phyloP scores from a whole-genome alignment of 2,329 filamentous ascomycete species.

The Didymellaceae sp. region DNA sequence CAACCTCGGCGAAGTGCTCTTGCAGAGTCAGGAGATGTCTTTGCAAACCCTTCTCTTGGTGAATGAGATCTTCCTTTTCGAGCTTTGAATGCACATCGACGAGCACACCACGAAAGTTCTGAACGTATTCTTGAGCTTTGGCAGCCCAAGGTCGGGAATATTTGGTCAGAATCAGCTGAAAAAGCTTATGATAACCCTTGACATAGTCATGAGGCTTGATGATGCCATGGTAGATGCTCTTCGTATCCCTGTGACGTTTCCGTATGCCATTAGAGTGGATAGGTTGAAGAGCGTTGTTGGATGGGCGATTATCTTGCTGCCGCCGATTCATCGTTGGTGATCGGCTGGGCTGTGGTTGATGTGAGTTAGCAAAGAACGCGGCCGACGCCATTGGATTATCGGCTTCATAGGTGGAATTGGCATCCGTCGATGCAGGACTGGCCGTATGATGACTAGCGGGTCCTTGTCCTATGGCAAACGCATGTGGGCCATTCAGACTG shows the following conservation, averaged over 20 bases:
- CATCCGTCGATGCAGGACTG: conserved; percentile 58
- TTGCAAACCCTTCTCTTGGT: conserved; percentile 98
- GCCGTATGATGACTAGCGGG: conserved; percentile 63
- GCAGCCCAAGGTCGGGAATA: conserved; percentile 79
- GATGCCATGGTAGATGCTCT: conserved; percentile 85
- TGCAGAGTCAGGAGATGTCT: conserved; percentile 91
- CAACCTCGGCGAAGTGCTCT: conserved; percentile 84
- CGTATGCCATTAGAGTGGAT: conserved; percentile 44
- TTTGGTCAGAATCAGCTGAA: conserved; percentile 77
- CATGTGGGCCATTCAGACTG: conserved; percentile 55
- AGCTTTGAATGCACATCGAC: conserved; percentile 91
- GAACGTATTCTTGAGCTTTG: conserved; percentile 84
- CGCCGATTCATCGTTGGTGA: conserved; percentile 37
- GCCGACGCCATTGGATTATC: conserved; percentile 48
- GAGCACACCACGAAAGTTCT: conserved; percentile 89
- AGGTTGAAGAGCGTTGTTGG: conserved; percentile 42
- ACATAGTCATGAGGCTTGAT: conserved; percentile 93
- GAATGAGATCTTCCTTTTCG: conserved; percentile 86
- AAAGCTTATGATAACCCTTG: conserved; percentile 85
- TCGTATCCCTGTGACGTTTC: conserved; percentile 72
- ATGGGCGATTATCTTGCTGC: conserved; percentile 33
- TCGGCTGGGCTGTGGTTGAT: conserved; percentile 38
- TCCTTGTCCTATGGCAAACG: conserved; percentile 67
- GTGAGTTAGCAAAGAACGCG: conserved; percentile 43
- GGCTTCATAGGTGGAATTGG: conserved; percentile 52